Evolutionary conservation across 2,329 filamentous ascomycete genomes (phyloP).

Genomic region (Apiospora sp.): DNA sequence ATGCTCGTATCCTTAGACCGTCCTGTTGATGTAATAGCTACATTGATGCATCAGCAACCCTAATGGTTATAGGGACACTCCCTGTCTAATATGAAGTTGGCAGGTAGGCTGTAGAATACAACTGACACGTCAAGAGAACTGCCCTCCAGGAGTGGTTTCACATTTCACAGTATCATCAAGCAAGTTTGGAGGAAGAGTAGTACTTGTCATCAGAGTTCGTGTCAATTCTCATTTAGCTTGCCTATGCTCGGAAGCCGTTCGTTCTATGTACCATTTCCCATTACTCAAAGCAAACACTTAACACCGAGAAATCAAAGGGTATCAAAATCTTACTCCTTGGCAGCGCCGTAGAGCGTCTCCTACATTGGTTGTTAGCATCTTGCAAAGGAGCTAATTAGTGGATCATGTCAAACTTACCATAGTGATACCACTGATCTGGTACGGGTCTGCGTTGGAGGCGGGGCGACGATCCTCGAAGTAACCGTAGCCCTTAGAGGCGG

Average conservation of each 20-base stretch:
- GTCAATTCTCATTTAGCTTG: constrained; percentile 22
- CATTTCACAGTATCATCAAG: not conserved
- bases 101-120: not conserved
- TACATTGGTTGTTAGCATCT: constrained; percentile 12
- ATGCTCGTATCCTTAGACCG: too few species aligned
- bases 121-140: not conserved
- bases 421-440: constrained; percentile 25
- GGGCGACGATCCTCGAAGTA: constrained; percentile 91
- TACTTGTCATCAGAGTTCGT: constrained; percentile 18
- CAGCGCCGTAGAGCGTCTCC: constrained; percentile 26
- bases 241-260: constrained; percentile 20
- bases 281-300: constrained; percentile 23
- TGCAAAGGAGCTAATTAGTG: not conserved
- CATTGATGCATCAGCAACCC: too few species aligned
- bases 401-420: constrained; percentile 5
- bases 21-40: too few species aligned
- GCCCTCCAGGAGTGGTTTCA: not conserved
- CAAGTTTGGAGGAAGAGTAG: not conserved
- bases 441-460: constrained; percentile 50
- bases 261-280: constrained; percentile 23
- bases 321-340: constrained; percentile 26
- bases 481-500: constrained; percentile 86
- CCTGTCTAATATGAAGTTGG: too few species aligned
- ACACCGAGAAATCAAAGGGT: constrained; percentile 26
- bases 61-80: too few species aligned